These are phyloP conservation scores for Stachybotrys chartarum DNA, from an alignment of 2,329 filamentous ascomycete species.

Conservation along the genomic window DNA sequence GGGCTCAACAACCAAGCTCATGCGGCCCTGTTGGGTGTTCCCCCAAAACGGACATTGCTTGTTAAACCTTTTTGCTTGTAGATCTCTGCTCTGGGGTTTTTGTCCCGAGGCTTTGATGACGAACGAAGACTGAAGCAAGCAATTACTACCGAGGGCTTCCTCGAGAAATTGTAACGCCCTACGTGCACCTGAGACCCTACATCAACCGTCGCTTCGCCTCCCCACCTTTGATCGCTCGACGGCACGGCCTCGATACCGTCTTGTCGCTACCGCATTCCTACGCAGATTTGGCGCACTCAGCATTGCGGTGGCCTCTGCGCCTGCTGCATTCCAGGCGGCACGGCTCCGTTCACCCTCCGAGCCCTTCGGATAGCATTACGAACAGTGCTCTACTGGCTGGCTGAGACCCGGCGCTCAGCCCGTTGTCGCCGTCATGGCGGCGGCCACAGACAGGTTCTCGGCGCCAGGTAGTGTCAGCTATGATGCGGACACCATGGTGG, in stretches of 20 bases:
- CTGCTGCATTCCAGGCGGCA: slow-evolving; percentile 5
- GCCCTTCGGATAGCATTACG: neutral
- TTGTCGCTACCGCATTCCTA: neutral
- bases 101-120: too few species aligned
- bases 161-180: neutral
- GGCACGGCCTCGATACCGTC: neutral
- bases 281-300: too few species aligned
- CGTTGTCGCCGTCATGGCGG: slow-evolving; percentile 50
- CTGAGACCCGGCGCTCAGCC: slow-evolving; percentile 13
- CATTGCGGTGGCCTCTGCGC: neutral
- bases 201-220: neutral
- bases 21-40: neutral
- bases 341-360: neutral
- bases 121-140: too few species aligned
- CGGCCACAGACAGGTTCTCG: slow-evolving; percentile 52
- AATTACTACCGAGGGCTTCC: too few species aligned
- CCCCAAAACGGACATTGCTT: neutral
- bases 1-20: neutral
- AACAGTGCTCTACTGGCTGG: slow-evolving; percentile 8
- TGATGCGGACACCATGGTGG: slow-evolving; percentile 64
- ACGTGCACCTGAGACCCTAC: neutral
- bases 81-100: too few species aligned
- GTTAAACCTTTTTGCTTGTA: too few species aligned
- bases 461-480: slow-evolving; percentile 68
- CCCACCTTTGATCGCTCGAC: neutral